Percentiles rank a stretch among this genome's conserved stretches.
Evolutionary conservation across 805 yeast genomes (phyloP).

Genomic region (Starmerella cellae): DNA sequence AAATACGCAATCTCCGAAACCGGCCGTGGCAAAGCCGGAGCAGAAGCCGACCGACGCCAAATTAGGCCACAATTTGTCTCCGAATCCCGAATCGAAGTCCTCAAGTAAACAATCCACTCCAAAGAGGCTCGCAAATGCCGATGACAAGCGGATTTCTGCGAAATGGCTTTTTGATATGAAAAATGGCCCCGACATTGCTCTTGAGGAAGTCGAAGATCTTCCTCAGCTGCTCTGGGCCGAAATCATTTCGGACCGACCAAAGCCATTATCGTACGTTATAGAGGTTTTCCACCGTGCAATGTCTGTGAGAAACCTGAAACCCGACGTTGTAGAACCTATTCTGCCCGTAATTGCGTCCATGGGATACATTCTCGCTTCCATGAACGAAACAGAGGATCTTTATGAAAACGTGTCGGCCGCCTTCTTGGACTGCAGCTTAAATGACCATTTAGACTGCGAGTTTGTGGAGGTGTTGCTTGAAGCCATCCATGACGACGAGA

Average conservation of each 20-base stretch:
- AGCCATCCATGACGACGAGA: not conserved
- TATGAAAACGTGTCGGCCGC: conserved; percentile 2
- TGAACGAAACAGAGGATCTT: conserved; percentile 16
- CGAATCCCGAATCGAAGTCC: too few relatives aligned
- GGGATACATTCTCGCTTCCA: conserved; percentile 18
- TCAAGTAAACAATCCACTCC: too few relatives aligned
- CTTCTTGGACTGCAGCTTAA: conserved; percentile 2
- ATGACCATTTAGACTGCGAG: not conserved
- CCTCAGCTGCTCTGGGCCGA: too few relatives aligned
- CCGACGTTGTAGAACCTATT: conserved; percentile 4
- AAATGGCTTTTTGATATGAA: too few relatives aligned
- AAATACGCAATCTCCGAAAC: too few relatives aligned
- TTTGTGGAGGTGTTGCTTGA: conserved; percentile 1
- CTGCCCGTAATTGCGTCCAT: conserved; percentile 9
- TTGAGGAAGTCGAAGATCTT: too few relatives aligned
- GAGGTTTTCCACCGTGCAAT: conserved; percentile 10
- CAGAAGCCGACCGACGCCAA: too few relatives aligned
- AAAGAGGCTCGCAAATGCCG: too few relatives aligned
- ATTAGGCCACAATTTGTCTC: too few relatives aligned
- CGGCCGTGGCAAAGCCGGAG: too few relatives aligned
- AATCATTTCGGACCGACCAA: not conserved
- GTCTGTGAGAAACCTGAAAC: conserved; percentile 1
- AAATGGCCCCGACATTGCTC: too few relatives aligned
- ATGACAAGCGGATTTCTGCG: too few relatives aligned
- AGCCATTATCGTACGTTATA: conserved; percentile 12